Evolutionary conservation across 2,329 filamentous ascomycete species (phyloP).

Genomic region (Aspergillus amoenus): DNA sequence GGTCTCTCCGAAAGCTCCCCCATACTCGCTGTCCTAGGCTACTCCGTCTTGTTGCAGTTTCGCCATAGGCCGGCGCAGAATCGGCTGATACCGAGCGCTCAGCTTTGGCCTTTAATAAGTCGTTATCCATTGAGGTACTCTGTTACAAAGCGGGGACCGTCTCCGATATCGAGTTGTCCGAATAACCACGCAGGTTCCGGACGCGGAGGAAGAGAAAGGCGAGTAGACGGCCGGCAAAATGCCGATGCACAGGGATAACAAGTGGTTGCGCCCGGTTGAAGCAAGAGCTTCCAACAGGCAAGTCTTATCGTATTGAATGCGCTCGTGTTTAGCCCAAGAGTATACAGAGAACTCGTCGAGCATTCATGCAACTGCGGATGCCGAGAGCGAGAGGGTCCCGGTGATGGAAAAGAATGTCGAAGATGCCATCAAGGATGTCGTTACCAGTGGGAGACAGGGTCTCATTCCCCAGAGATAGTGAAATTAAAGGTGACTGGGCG

Average conservation of each 20-base stretch:
- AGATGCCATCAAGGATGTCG: background rate
- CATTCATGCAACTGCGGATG: background rate
- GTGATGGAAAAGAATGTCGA: background rate
- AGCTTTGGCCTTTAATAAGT: conserved; percentile 26
- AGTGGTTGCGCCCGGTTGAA: background rate
- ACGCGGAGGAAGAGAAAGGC: background rate
- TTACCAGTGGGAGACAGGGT: background rate
- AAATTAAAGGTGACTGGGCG: conserved; percentile 1
- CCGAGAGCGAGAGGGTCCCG: background rate
- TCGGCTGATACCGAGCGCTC: conserved; percentile 24
- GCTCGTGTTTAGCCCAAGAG: background rate
- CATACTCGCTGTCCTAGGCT: conserved; percentile 31
- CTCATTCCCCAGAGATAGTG: background rate
- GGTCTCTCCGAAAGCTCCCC: conserved; percentile 47
- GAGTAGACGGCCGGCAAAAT: background rate
- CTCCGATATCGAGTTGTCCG: background rate
- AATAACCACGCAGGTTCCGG: background rate
- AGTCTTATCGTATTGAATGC: background rate
- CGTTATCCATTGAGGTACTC: conserved; percentile 32
- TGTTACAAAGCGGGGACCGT: background rate
- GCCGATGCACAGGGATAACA: background rate
- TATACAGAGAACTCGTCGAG: background rate
- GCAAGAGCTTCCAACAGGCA: background rate
- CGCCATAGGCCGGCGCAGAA: conserved; percentile 30
- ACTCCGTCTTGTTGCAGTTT: conserved; percentile 24